Conservation (phyloP, 2,329 filamentous ascomycete species). For the Fulvia fulva region DNA sequence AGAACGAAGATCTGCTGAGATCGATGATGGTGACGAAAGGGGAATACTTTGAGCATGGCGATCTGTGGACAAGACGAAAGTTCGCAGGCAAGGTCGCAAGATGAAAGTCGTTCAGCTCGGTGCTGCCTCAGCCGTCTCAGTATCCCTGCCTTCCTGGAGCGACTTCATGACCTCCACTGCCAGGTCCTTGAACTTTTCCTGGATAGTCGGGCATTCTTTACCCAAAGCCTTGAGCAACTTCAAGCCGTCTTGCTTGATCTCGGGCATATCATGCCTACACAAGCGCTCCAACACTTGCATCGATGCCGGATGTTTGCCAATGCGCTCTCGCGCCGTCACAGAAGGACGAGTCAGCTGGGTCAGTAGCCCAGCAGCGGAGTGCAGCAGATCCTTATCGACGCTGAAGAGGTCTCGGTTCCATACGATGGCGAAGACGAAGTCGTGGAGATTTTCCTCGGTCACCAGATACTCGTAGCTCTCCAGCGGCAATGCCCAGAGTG, state of each 20-base stretch:
- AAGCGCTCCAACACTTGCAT: constrained; percentile 19
- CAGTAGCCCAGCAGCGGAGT: constrained; percentile 29
- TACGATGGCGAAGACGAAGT: not conserved
- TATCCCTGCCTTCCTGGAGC: constrained; percentile 6
- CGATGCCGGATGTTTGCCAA: constrained; percentile 18
- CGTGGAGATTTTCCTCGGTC: constrained; percentile 10
- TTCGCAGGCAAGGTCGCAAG: constrained; percentile 32
- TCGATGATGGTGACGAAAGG: constrained; percentile 73
- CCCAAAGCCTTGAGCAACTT: constrained; percentile 29
- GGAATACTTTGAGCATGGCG: constrained; percentile 87
- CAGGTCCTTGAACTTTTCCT: constrained; percentile 24
- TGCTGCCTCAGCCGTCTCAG: constrained; percentile 1
- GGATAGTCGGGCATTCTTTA: constrained; percentile 23
- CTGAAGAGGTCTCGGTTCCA: constrained; percentile 6
- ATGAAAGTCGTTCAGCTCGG: constrained; percentile 19
- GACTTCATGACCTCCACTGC: constrained; percentile 18
- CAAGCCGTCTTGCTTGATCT: constrained; percentile 27
- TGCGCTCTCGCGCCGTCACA: constrained; percentile 16
- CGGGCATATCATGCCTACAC: constrained; percentile 23
- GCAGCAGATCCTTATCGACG: constrained; percentile 21
- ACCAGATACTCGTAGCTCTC: constrained; percentile 13
- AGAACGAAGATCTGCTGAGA: constrained; percentile 60
- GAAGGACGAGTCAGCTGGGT: constrained; percentile 28
- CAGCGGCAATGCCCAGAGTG: constrained; percentile 20
- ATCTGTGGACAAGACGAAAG: constrained; percentile 32